Conservation (phyloP, 2,329 filamentous ascomycete species). For the Sclerotinia minor region DNA sequence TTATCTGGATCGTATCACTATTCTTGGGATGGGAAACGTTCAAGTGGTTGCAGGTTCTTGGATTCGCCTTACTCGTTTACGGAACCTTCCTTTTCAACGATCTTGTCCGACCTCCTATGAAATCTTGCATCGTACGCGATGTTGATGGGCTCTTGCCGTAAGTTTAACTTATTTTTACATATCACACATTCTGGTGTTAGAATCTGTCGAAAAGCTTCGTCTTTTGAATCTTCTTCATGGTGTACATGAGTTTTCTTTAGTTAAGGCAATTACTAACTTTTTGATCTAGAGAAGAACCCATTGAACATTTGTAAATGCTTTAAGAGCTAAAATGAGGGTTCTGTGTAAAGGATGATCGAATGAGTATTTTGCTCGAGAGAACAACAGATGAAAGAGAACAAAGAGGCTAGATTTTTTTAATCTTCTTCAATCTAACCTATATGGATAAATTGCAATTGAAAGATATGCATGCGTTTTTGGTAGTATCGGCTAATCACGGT, state of each 20-base stretch:
- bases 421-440: not conserved
- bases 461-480: not conserved
- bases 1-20: constrained; percentile 96
- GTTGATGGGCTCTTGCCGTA: constrained; percentile 65
- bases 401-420: not conserved
- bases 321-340: constrained; percentile 22
- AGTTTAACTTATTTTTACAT: not conserved
- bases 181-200: not conserved
- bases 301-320: constrained; percentile 60
- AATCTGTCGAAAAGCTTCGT: not conserved
- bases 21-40: constrained; percentile 95
- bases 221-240: not conserved
- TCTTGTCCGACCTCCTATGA: constrained; percentile 79
- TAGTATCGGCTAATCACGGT: constrained; percentile 9
- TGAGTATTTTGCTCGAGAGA: not conserved
- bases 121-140: constrained; percentile 59
- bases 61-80: constrained; percentile 88
- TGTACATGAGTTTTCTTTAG: not conserved
- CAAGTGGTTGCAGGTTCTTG: constrained; percentile 92
- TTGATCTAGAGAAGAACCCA: constrained; percentile 63
- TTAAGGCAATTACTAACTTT: not conserved
- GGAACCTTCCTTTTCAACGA: constrained; percentile 97
- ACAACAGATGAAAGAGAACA: not conserved
- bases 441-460: constrained; percentile 17
- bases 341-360: not conserved